These are phyloP conservation scores for Pichia gijzeniarum DNA, from an alignment of 805 yeast genomes.

Conservation along the genomic window DNA sequence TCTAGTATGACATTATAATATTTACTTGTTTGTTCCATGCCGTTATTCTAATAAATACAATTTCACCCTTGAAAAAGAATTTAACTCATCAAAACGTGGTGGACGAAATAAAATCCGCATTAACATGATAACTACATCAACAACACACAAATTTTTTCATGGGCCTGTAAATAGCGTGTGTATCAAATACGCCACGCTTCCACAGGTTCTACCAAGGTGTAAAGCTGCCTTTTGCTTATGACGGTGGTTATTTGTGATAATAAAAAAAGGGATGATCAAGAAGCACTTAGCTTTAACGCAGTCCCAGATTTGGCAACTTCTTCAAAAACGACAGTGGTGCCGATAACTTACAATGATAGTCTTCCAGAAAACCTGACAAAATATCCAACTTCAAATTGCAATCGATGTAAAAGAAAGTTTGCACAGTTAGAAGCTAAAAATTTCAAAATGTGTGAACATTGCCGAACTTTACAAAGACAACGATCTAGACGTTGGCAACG, in stretches of 20 bases:
- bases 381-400: slow-evolving; percentile 30
- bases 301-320: not conserved
- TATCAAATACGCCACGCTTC: too few species aligned
- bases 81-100: not conserved
- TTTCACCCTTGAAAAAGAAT: not conserved
- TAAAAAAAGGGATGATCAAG: too few species aligned
- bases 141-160: too few species aligned
- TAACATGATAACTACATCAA: too few species aligned
- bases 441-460: slow-evolving; percentile 55
- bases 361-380: slow-evolving; percentile 6
- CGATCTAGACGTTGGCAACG: slow-evolving; percentile 60
- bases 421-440: slow-evolving; percentile 40
- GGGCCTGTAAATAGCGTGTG: too few species aligned
- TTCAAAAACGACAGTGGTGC: not conserved
- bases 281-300: not conserved
- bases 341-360: not conserved
- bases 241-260: too few species aligned
- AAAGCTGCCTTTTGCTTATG: too few species aligned
- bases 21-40: slow-evolving; percentile 14
- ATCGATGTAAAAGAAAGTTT: slow-evolving; percentile 56
- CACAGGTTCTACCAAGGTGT: too few species aligned
- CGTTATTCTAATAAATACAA: not conserved
- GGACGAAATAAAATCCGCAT: too few species aligned
- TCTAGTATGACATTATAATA: slow-evolving; percentile 46
- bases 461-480: slow-evolving; percentile 58